A percentile compares a stretch with the other conserved stretches of the same genome.
phyloP scores from a whole-genome alignment of 2,329 filamentous ascomycete genomes.

The Pestalotiopsis sp. region DNA sequence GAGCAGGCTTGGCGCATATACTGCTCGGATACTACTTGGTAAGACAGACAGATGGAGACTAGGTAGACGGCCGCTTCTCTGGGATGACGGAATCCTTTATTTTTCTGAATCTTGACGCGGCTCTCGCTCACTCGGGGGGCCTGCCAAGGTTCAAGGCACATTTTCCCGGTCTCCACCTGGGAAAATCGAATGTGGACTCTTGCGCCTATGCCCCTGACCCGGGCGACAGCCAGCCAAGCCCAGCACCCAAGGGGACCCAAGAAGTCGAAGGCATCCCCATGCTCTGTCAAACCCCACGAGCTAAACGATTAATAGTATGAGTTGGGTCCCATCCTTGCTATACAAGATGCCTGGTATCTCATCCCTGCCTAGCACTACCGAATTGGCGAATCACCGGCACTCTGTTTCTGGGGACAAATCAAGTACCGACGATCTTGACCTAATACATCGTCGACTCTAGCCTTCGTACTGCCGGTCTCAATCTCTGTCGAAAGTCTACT shows the following conservation, averaged over 20 bases:
- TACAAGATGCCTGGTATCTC: background rate
- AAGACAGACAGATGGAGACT: too few species aligned
- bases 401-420: background rate
- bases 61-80: too few species aligned
- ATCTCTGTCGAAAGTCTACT: background rate
- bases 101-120: background rate
- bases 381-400: background rate
- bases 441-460: background rate
- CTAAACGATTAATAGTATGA: background rate
- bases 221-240: background rate
- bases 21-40: too few species aligned
- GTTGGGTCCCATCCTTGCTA: background rate
- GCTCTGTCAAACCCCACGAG: background rate
- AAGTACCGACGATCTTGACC: conserved; percentile 5
- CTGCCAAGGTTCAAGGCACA: background rate
- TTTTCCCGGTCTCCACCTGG: background rate
- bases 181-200: background rate
- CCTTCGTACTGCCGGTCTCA: background rate
- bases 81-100: background rate
- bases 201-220: background rate
- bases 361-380: background rate
- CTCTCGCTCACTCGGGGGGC: background rate
- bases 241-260: background rate
- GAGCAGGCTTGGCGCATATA: background rate
- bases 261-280: background rate